Evolutionary conservation across 2,329 filamentous ascomycete genomes (phyloP).

Genomic region (Eurotiales sp.): DNA sequence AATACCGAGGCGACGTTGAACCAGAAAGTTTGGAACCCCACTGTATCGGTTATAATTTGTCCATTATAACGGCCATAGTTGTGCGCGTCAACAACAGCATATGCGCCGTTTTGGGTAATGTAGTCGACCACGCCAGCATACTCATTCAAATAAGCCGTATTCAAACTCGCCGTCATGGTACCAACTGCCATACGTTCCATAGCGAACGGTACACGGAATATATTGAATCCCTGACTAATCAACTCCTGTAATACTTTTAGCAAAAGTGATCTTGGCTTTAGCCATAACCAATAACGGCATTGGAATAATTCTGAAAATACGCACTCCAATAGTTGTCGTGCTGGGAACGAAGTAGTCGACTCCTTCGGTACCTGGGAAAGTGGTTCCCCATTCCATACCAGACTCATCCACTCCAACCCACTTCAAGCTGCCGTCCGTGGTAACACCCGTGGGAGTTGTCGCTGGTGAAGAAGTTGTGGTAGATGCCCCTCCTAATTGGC

Average conservation of each 20-base stretch:
- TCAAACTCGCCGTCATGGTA: conserved; percentile 41
- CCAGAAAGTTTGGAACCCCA: conserved; percentile 57
- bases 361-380: conserved; percentile 31
- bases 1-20: conserved; percentile 53
- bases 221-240: conserved; percentile 53
- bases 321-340: conserved; percentile 37
- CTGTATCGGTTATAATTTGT: conserved; percentile 50
- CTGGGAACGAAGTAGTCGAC: conserved; percentile 63
- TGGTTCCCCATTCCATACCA: conserved; percentile 60
- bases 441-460: too few relatives aligned
- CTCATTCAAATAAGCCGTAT: conserved; percentile 35
- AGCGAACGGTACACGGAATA: conserved; percentile 53
- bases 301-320: not conserved
- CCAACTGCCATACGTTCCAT: conserved; percentile 54
- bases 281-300: too few relatives aligned
- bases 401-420: conserved; percentile 53
- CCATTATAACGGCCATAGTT: conserved; percentile 51
- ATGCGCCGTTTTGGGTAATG: conserved; percentile 45
- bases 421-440: conserved; percentile 13
- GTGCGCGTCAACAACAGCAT: conserved; percentile 58
- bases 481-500: too few relatives aligned
- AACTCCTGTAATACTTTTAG: too few relatives aligned
- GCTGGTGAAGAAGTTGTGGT: too few relatives aligned
- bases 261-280: too few relatives aligned
- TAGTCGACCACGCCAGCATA: conserved; percentile 29